phyloP scores from a whole-genome alignment of 306 rosid genomes.

The Begonia fuchsioides region DNA sequence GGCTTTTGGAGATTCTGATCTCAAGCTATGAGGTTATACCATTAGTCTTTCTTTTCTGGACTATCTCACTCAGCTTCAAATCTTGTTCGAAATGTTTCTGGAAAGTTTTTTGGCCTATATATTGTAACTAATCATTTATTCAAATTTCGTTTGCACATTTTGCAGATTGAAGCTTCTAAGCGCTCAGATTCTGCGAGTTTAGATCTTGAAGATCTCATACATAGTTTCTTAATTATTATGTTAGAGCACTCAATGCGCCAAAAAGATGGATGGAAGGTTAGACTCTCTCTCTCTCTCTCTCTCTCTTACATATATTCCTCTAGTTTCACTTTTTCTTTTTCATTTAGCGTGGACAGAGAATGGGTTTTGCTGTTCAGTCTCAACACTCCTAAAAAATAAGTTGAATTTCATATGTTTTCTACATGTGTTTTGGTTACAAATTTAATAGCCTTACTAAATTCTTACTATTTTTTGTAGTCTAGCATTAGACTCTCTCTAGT shows the following conservation, averaged over 20 bases:
- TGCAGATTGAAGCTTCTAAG: slow-evolving; percentile 57
- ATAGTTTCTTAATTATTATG: slow-evolving; percentile 64
- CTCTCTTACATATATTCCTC: neutral
- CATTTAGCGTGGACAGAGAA: neutral
- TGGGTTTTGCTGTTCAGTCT: neutral
- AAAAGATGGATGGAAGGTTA: slow-evolving; percentile 99
- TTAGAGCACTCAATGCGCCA: slow-evolving; percentile 88
- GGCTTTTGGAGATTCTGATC: slow-evolving; percentile 86
- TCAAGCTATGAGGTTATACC: slow-evolving; percentile 70
- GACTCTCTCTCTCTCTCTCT: neutral
- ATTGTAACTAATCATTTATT: too few relatives aligned
- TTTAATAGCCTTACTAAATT: too few relatives aligned
- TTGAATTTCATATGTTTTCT: too few relatives aligned
- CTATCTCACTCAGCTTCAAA: too few relatives aligned
- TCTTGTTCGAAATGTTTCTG: neutral
- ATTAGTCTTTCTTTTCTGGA: too few relatives aligned
- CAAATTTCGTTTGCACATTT: slow-evolving; percentile 2
- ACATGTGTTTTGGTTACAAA: too few relatives aligned
- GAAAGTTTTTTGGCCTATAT: neutral
- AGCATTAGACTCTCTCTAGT: too few relatives aligned
- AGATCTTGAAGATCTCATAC: slow-evolving; percentile 72
- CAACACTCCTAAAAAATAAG: too few relatives aligned
- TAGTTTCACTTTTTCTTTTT: slow-evolving; percentile 1
- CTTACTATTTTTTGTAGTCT: too few relatives aligned
- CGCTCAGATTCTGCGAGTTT: slow-evolving; percentile 32